phyloP scores from a whole-genome alignment of 1,284 basidiomycete genomes.

The Leccinum pallidistipes region DNA sequence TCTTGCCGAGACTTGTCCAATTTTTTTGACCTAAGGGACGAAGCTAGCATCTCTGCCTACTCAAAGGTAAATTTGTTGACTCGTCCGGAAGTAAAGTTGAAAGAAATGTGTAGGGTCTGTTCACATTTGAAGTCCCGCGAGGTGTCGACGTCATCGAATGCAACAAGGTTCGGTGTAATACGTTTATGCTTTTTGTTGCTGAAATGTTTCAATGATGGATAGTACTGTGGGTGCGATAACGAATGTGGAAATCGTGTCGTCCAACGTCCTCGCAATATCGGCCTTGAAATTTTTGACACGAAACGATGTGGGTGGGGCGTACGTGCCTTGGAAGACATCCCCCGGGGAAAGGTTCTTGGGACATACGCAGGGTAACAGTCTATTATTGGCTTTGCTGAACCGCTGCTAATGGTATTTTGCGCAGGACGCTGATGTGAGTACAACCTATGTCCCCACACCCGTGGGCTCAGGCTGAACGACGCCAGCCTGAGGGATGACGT shows the following conservation, averaged over 20 bases:
- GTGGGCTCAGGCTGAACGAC: constrained; percentile 2
- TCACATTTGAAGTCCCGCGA: constrained; percentile 43
- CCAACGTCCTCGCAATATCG: constrained; percentile 47
- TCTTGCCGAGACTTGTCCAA: constrained; percentile 35
- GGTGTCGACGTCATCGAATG: constrained; percentile 60
- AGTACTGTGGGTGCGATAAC: constrained; percentile 47
- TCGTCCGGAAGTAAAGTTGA: background rate
- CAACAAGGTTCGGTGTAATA: constrained; percentile 43
- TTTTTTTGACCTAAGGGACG: constrained; percentile 16
- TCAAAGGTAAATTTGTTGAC: constrained; percentile 32
- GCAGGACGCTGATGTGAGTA: constrained; percentile 30
- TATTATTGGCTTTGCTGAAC: background rate
- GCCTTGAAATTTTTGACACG: constrained; percentile 60
- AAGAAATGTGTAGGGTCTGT: constrained; percentile 44
- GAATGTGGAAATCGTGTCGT: constrained; percentile 53
- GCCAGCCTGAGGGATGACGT: constrained; percentile 44
- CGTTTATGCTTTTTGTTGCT: background rate
- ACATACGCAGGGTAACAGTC: constrained; percentile 59
- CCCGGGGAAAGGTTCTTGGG: constrained; percentile 57
- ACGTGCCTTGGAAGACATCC: constrained; percentile 37
- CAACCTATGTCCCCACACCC: background rate
- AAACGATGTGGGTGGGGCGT: constrained; percentile 55
- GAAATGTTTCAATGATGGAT: background rate
- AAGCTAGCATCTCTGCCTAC: constrained; percentile 42
- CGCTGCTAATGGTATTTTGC: constrained; percentile 4